phyloP scores from a whole-genome alignment of 1,139 yeast genomes.

The Pichia inconspicua region DNA sequence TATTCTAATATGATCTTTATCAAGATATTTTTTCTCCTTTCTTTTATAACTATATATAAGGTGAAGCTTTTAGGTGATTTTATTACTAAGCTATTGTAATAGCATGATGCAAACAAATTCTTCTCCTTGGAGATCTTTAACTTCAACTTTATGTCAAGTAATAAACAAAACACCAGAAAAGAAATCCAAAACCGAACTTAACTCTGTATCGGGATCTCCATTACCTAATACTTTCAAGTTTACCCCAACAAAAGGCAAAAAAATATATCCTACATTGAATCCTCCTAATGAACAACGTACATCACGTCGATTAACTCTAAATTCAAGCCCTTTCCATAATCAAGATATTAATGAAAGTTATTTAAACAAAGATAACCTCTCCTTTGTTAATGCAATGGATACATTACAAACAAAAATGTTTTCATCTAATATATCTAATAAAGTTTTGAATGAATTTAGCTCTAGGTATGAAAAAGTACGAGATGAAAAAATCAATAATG shows the following conservation, averaged over 20 bases:
- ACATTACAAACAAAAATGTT: constrained; percentile 22
- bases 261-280: constrained; percentile 20
- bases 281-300: constrained; percentile 6
- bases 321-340: constrained; percentile 12
- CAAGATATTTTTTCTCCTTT: no score
- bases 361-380: constrained; percentile 22
- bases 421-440: constrained; percentile 27
- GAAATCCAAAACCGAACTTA: not conserved
- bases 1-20: no score
- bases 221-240: constrained; percentile 22
- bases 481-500: constrained; percentile 19
- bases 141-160: constrained; percentile 2
- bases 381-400: constrained; percentile 25
- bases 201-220: constrained; percentile 15
- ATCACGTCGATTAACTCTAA: constrained; percentile 1
- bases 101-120: constrained; percentile 2
- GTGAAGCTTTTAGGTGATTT: not conserved
- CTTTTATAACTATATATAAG: no score
- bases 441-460: constrained; percentile 27
- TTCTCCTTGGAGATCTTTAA: constrained; percentile 8
- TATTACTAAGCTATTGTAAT: no score
- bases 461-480: constrained; percentile 25
- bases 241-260: constrained; percentile 25
- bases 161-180: constrained; percentile 10
- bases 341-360: constrained; percentile 22